phyloP scores from a whole-genome alignment of 331 rosid species.

The Erythrophleum ivorense region DNA sequence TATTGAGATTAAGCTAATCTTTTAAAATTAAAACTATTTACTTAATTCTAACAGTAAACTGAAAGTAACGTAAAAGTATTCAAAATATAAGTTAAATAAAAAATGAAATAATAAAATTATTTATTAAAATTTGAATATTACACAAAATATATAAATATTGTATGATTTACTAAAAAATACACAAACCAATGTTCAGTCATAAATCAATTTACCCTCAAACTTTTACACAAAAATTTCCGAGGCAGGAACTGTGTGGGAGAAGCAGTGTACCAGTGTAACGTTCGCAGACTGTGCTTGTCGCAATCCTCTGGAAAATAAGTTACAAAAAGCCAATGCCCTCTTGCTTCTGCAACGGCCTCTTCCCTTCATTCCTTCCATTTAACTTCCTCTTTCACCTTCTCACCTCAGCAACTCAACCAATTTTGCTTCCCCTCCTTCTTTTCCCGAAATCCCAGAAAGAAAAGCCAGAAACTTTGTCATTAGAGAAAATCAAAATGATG shows the following conservation, averaged over 20 bases:
- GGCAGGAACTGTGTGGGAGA: background rate
- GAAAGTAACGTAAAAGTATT: no score
- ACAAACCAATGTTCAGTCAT: no score
- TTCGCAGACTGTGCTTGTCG: conserved; percentile 23
- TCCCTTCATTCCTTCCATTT: conserved; percentile 11
- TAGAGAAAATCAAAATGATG: conserved; percentile 41
- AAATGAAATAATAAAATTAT: no score
- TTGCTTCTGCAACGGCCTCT: conserved; percentile 31
- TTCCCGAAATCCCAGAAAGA: background rate
- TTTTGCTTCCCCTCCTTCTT: background rate
- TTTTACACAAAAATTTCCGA: background rate
- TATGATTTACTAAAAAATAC: no score
- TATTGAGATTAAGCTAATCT: no score
- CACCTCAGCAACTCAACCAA: background rate
- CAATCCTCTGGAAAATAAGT: conserved; percentile 20
- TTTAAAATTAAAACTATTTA: no score
- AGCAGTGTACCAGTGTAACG: conserved; percentile 22
- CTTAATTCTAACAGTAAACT: no score
- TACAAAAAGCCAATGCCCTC: conserved; percentile 37
- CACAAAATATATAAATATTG: no score
- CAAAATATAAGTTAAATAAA: no score
- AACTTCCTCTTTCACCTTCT: background rate
- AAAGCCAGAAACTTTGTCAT: conserved; percentile 10
- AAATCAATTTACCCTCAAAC: no score
- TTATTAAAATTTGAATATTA: no score